Conservation (phyloP, 2,329 filamentous ascomycete species). For the Podosphaera aphanis region DNA sequence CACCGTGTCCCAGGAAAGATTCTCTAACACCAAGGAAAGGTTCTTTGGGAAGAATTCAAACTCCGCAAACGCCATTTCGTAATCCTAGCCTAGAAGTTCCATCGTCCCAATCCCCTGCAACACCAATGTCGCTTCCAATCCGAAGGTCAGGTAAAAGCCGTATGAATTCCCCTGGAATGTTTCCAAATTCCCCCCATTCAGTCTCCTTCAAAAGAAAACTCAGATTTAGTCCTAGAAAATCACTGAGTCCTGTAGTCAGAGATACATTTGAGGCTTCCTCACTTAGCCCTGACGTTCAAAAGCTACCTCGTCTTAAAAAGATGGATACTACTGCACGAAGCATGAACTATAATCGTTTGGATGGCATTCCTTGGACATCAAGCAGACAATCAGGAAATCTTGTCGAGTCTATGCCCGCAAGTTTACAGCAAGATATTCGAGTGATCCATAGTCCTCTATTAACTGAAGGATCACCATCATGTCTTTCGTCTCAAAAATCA, state of each 20-base stretch:
- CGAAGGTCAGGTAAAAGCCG: constrained; percentile 4
- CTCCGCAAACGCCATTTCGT: constrained; percentile 12
- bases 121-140: constrained; percentile 11
- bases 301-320: constrained; percentile 9
- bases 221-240: constrained; percentile 4
- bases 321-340: constrained; percentile 11
- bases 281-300: constrained; percentile 2
- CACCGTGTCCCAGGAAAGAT: constrained; percentile 1
- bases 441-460: not conserved
- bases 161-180: constrained; percentile 8
- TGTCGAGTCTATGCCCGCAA: constrained; percentile 11
- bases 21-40: not conserved
- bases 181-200: constrained; percentile 10
- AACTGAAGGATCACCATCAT: not conserved
- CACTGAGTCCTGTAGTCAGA: constrained; percentile 9
- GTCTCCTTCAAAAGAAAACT: constrained; percentile 6
- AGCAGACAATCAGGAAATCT: constrained; percentile 12
- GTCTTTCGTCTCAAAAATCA: not conserved
- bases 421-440: constrained; percentile 2
- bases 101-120: constrained; percentile 16
- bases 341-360: constrained; percentile 7
- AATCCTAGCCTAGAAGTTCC: constrained; percentile 11
- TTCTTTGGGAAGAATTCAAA: constrained; percentile 5
- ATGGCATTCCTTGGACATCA: constrained; percentile 6
- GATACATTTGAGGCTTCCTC: constrained; percentile 11